phyloP scores from a whole-genome alignment of 371 early-diverging fungal genomes.

The Mucor mucedo region DNA sequence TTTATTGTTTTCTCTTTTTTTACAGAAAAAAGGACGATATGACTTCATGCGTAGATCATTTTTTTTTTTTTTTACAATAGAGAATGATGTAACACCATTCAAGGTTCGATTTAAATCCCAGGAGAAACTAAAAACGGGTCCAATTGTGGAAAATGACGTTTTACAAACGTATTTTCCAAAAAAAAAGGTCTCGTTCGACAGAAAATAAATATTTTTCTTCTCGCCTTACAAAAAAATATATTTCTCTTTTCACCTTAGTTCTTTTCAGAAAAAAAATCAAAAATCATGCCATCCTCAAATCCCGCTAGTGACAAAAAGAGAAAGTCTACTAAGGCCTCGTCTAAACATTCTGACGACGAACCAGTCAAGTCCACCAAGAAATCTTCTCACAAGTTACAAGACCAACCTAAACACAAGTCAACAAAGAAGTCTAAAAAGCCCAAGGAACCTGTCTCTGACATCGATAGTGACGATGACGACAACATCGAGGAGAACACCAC shows the following conservation, averaged over 20 bases:
- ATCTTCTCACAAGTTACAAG: no score
- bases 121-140: neutral
- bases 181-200: neutral
- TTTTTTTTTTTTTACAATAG: neutral
- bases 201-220: neutral
- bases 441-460: neutral
- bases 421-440: neutral
- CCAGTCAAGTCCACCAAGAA: slow-evolving; percentile 4
- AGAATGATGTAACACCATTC: neutral
- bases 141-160: slow-evolving; percentile 10
- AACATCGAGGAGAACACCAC: no score
- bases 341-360: neutral
- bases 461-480: neutral
- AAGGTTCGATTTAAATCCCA: neutral
- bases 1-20: neutral
- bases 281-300: slow-evolving; percentile 9
- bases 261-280: neutral
- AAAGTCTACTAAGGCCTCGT: slow-evolving; percentile 1
- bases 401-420: neutral
- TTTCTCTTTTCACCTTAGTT: slow-evolving; percentile 11
- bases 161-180: slow-evolving; percentile 4
- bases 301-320: slow-evolving; percentile 8
- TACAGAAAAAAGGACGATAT: neutral
- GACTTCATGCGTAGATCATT: slow-evolving; percentile 24
- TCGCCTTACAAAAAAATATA: neutral